Conservation (phyloP, 2,329 filamentous ascomycete species). For the Aureobasidium leucospermi region DNA sequence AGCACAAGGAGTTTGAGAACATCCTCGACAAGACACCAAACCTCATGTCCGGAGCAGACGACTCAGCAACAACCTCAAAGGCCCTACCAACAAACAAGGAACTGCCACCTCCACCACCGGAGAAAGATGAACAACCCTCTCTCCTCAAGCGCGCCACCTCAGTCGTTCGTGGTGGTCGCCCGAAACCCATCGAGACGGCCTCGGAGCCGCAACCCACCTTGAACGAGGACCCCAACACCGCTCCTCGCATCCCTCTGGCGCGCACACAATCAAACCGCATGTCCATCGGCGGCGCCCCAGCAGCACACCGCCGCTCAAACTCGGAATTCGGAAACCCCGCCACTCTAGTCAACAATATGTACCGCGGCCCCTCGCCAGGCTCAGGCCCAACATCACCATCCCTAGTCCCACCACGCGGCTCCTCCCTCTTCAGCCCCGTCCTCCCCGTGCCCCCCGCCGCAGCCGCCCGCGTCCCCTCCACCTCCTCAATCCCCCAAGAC, state of each 20-base stretch:
- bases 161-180: constrained; percentile 39
- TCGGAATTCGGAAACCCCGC: constrained; percentile 48
- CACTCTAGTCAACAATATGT: constrained; percentile 81
- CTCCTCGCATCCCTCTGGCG: constrained; percentile 67
- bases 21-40: constrained; percentile 77
- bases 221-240: constrained; percentile 60
- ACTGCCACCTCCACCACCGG: constrained; percentile 61
- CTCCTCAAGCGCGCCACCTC: constrained; percentile 56
- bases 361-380: constrained; percentile 54
- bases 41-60: constrained; percentile 40
- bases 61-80: background rate
- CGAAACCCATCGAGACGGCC: constrained; percentile 24
- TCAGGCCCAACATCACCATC: constrained; percentile 37
- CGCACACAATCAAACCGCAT: constrained; percentile 45
- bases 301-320: constrained; percentile 34
- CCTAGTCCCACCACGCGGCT: constrained; percentile 48
- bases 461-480: constrained; percentile 45
- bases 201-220: constrained; percentile 21
- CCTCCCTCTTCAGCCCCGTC: constrained; percentile 52
- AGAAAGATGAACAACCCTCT: constrained; percentile 38
- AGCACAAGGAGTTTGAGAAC: constrained; percentile 90
- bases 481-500: constrained; percentile 37
- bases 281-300: constrained; percentile 23
- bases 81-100: constrained; percentile 61
- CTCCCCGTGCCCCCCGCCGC: constrained; percentile 41